Evolutionary conservation across 495 filamentous ascomycete genomes (phyloP).

Genomic region (Mytilinidion resinicola): DNA sequence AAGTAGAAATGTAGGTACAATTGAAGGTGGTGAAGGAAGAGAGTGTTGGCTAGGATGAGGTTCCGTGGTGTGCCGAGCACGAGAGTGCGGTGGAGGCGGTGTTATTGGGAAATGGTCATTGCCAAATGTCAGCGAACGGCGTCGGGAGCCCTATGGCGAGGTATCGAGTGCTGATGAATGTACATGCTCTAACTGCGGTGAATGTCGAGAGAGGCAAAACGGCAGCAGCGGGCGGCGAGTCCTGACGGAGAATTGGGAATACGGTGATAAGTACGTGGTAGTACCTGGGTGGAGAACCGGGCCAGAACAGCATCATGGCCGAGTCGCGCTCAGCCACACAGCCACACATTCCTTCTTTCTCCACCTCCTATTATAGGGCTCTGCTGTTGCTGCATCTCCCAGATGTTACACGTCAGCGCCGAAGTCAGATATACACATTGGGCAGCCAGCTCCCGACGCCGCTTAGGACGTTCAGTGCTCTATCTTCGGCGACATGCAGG

Average conservation of each 20-base stretch:
- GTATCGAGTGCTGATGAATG: too few relatives aligned
- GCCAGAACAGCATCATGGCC: constrained; percentile 3
- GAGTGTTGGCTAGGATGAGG: not conserved
- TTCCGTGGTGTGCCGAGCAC: not conserved
- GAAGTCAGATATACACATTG: too few relatives aligned
- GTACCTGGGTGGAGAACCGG: not conserved
- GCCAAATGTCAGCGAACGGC: not conserved
- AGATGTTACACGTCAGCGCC: too few relatives aligned
- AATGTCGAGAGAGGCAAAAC: too few relatives aligned
- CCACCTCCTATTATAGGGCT: not conserved
- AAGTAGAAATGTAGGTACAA: not conserved
- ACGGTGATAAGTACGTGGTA: not conserved
- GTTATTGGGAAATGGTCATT: not conserved
- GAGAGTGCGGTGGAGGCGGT: not conserved
- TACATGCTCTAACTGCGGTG: too few relatives aligned
- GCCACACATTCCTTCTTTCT: not conserved
- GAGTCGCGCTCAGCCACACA: not conserved
- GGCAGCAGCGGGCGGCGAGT: too few relatives aligned
- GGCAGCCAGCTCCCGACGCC: too few relatives aligned
- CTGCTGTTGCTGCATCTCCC: not conserved
- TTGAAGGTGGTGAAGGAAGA: not conserved
- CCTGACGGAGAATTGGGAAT: too few relatives aligned
- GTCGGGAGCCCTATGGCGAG: not conserved
- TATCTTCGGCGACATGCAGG: too few relatives aligned
- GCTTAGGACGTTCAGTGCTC: too few relatives aligned